Base-by-base conservation (phyloP, 352 stramenopile genomes). In the Elongisporangium senticosum region DNA sequence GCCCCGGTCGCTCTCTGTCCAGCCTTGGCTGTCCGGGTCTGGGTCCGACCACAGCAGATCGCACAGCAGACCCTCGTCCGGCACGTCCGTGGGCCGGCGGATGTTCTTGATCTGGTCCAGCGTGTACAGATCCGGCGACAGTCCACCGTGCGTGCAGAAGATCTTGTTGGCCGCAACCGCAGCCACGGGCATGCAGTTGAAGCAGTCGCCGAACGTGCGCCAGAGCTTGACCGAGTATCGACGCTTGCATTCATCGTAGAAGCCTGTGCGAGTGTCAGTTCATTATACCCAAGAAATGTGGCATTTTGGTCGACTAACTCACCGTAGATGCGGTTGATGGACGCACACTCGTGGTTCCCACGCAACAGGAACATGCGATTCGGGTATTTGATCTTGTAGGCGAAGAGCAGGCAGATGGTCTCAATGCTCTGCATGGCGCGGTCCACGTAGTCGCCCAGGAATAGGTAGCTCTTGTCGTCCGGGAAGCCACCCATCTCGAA, bases 321-420 rank as follows among this genome's bases (percentile, higher is more conserved):
- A 43, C 75, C 97, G 77, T 99, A 99, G 69, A 99, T 99, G 48
- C 96, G 87, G 75, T 99, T 99, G 64, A 99, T 99, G 22, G 95
- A 98, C 37, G 94, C 93, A 62, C 92, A 98, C 73, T 99, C 97
- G 77, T 99, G 97, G 79, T 99, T 99, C 6, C 97, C 97, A 33
- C 97, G 81, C 51, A 99, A 74, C 13, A 99, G 84, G 65, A 97
- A 99, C 62, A 99, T 97, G 51, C 98, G 97, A 57, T 98, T 89
- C 15, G 96, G 96, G 74, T 98, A 99, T 71, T 98, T 98, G 74
- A 99, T 98, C 74, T 99, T 99, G 86, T 98, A 99, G 13, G 89
- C 89, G 53, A 99, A 88, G 6, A 99, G 79, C 43, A 99, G 73
- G 63, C 93, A 99, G 61, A 99, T 98, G 4, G 95, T 98, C 79